A percentile compares a stretch with the other conserved stretches of the same genome.
Conservation (phyloP, 225 moss, liverwort and hornwort species). For the Pseudoscleropodium purum region DNA sequence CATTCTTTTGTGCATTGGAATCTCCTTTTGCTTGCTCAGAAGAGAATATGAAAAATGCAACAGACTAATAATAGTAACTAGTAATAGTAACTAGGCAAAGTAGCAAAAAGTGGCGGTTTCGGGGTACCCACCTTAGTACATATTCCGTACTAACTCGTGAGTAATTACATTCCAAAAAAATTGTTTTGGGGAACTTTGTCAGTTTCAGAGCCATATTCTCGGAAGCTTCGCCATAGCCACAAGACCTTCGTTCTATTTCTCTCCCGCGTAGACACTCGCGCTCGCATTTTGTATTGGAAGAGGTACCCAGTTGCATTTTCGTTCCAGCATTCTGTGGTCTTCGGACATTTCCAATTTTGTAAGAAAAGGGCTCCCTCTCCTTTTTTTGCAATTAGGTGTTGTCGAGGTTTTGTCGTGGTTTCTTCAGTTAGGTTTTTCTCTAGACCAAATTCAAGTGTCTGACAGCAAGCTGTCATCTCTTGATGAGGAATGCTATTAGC, state of each 20-base stretch:
- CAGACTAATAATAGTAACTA: too few species aligned
- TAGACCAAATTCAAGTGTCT: not conserved
- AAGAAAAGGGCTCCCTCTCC: not conserved
- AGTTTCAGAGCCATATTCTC: not conserved
- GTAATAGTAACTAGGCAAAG: too few species aligned
- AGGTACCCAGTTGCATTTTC: not conserved
- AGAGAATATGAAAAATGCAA: too few species aligned
- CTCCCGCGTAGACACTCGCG: not conserved
- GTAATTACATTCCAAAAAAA: not conserved
- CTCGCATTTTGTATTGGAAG: not conserved
- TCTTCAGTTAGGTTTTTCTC: not conserved
- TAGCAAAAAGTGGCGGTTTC: too few species aligned
- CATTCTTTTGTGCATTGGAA: rapidly evolving
- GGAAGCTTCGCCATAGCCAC: not conserved
- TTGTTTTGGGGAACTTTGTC: not conserved
- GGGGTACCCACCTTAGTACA: too few species aligned
- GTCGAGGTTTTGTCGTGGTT: not conserved
- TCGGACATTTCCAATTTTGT: not conserved
- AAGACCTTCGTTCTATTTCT: not conserved
- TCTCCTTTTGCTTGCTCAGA: too few species aligned
- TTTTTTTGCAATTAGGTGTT: not conserved
- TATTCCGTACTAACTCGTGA: not conserved
- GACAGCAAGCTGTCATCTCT: not conserved
- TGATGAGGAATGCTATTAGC: not conserved
- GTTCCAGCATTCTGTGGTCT: not conserved